phyloP scores from a whole-genome alignment of 2,329 filamentous ascomycete species.

The Stenocarpella maydis region DNA sequence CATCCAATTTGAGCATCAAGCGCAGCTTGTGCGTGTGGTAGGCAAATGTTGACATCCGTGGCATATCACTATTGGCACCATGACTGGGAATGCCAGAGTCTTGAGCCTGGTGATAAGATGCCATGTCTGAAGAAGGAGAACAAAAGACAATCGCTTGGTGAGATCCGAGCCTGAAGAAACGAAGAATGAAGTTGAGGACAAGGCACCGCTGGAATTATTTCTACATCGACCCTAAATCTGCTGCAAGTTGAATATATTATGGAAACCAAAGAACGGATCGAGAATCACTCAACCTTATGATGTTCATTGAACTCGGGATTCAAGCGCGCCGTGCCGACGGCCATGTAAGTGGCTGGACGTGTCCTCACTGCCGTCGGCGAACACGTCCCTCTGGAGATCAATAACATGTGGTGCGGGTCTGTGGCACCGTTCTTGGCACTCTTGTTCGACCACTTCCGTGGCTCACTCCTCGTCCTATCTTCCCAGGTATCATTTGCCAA shows the following conservation, averaged over 20 bases:
- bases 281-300: not conserved
- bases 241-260: not conserved
- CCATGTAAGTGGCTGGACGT: not conserved
- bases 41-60: constrained; percentile 5
- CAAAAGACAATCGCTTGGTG: not conserved
- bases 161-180: not conserved
- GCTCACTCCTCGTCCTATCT: not conserved
- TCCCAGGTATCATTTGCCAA: constrained; percentile 3
- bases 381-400: not conserved
- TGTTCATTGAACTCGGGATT: not conserved
- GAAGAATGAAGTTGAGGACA: not conserved
- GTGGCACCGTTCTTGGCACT: constrained; percentile 8
- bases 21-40: constrained; percentile 19
- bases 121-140: not conserved
- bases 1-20: constrained; percentile 11
- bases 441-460: not conserved
- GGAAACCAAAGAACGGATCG: constrained; percentile 6
- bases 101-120: not conserved
- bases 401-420: not conserved
- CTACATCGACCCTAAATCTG: not conserved
- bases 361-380: constrained; percentile 9
- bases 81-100: constrained; percentile 1
- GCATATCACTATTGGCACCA: not conserved
- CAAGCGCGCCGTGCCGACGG: not conserved
- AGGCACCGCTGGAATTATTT: not conserved